Evolutionary conservation across 1,284 basidiomycete species (phyloP), one percentile per base, ranked within the genome.

Genomic region (Trichosporon inkin): DNA sequence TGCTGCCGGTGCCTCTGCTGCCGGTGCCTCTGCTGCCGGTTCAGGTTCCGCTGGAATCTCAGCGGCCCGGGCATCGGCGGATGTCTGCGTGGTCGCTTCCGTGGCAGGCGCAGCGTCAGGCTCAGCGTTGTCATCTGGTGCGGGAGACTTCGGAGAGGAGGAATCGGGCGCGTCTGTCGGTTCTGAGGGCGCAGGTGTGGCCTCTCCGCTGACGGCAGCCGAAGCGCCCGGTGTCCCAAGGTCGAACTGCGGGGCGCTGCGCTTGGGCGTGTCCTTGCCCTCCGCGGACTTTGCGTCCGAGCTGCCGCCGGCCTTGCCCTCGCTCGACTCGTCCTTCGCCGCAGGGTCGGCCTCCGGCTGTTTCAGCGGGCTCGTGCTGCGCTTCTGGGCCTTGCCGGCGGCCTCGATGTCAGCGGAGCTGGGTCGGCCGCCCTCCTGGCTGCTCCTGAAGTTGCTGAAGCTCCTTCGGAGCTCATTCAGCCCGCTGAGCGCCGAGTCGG

Each of bases 401-500:
- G 37, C 53, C 38, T 24, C 51, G 36, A 58, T 39, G 4, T 60
- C 62, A 2, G 22, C 55, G 2, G 32, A 20, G 19, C 38, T 47
- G 0, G 62, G 56, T n/a, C 58, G 53, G 17, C 41, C 37, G n/a
- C 58, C 53, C 6, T 63, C 58, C 22, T 55, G 36, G 14, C 41
- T 47, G 13, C 51, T 47, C 6, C 53, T 38, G 24, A 72, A 68
- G 44, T 24, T 32, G 44, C 44, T 49, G 24, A 49, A 49, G 44
- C 44, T 49, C 28, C 44, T 39, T 69, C 60, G 41, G 72, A 72
- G 24, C 66, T 67, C 53, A 67, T 68, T 60, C 22, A 76, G 55
- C 1, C 72, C 71, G 6, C 61, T 63, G 11, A 76, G 58, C 3
- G 74, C 74, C 20, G 67, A 67, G 54, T 75, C 74, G 17, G 74